Percentiles rank a stretch among this genome's conserved stretches.
These are phyloP conservation scores for Ustilago tritici DNA, from an alignment of 1,284 basidiomycete genomes.

Conservation along the genomic window DNA sequence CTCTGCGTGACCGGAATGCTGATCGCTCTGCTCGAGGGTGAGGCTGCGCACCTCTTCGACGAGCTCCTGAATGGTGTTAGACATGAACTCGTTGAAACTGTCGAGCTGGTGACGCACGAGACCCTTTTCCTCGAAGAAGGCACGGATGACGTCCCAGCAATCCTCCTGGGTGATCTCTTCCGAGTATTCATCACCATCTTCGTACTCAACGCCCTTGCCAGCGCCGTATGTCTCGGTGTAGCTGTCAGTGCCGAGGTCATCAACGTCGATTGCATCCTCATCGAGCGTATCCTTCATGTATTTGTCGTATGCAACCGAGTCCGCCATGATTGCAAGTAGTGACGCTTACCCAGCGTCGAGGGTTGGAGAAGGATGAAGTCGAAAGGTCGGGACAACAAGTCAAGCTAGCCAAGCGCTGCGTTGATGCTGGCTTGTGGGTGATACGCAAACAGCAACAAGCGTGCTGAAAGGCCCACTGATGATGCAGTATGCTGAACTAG, in stretches of 20 bases:
- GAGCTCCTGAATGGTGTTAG: conserved; percentile 99
- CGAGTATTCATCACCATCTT: conserved; percentile 55
- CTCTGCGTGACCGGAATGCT: conserved; percentile 78
- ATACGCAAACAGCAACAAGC: conserved; percentile 1
- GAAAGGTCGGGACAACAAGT: not conserved
- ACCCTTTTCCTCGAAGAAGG: conserved; percentile 97
- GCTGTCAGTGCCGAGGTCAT: conserved; percentile 31
- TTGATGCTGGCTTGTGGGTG: not conserved
- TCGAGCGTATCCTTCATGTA: conserved; percentile 59
- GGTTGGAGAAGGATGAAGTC: conserved; percentile 15
- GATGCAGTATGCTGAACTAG: conserved; percentile 4
- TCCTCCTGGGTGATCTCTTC: conserved; percentile 68
- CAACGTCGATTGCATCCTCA: conserved; percentile 47
- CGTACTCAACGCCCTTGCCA: conserved; percentile 37
- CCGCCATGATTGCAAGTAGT: conserved; percentile 38
- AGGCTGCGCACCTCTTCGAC: conserved; percentile 95
- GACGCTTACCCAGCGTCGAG: conserved; percentile 30
- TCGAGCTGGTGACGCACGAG: conserved; percentile 97
- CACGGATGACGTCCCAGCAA: conserved; percentile 76
- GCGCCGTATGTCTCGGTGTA: conserved; percentile 36
- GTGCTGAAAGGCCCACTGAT: not conserved
- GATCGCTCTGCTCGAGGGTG: conserved; percentile 94
- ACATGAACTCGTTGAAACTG: conserved; percentile 98
- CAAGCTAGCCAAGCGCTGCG: conserved; percentile 3
- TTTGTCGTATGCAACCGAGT: conserved; percentile 55